Evolutionary conservation across 73 alveolate genomes (phyloP).

Genomic region (Blepharisma japonicum): DNA sequence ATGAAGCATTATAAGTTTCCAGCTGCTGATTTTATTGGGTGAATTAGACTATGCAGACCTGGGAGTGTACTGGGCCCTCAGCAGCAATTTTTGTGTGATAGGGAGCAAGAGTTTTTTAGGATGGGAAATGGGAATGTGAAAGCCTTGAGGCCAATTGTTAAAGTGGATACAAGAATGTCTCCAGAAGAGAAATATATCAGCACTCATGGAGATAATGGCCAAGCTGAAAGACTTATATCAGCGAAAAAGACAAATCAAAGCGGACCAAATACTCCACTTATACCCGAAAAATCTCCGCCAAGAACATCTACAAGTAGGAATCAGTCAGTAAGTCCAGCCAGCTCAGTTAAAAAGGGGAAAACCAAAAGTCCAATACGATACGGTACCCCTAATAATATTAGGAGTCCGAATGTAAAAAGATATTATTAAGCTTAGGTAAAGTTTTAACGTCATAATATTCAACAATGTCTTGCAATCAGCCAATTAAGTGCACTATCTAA

Average conservation of each 20-base stretch:
- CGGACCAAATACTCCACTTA: conserved; percentile 13
- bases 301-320: too few relatives aligned
- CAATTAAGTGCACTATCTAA: too few relatives aligned
- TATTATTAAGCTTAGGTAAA: too few relatives aligned
- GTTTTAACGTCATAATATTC: too few relatives aligned
- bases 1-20: conserved; percentile 85
- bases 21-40: conserved; percentile 83
- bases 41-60: conserved; percentile 80
- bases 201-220: conserved; percentile 38
- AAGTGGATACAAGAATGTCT: conserved; percentile 19
- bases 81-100: conserved; percentile 49
- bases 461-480: too few relatives aligned
- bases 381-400: too few relatives aligned
- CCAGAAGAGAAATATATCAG: conserved; percentile 21
- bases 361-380: too few relatives aligned
- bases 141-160: background rate
- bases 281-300: background rate
- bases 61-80: conserved; percentile 89
- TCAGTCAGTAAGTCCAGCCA: too few relatives aligned
- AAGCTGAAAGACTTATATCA: conserved; percentile 41
- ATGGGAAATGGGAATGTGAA: conserved; percentile 6
- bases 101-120: background rate
- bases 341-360: too few relatives aligned
- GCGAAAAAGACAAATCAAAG: conserved; percentile 31
- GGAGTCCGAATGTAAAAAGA: too few relatives aligned